phyloP scores from a whole-genome alignment of 176 grass and related monocot genomes.

The Metroxylon sagu region DNA sequence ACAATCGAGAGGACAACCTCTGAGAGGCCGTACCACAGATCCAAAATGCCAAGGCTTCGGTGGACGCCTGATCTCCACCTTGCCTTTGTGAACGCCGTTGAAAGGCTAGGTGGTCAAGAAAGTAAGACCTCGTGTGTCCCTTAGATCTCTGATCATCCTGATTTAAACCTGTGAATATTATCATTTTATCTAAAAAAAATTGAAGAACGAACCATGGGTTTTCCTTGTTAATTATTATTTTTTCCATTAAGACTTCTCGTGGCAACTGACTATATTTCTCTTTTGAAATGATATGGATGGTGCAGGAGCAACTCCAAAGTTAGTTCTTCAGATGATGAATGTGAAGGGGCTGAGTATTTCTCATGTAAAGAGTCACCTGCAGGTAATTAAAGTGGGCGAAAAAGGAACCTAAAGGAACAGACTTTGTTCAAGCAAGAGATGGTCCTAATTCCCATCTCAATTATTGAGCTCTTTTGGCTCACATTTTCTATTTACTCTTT shows the following conservation, averaged over 20 bases:
- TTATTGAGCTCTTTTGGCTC: not conserved
- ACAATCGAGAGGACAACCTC: not conserved
- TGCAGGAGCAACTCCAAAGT: slow-evolving; percentile 86
- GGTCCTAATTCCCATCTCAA: not conserved
- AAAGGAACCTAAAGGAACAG: not conserved
- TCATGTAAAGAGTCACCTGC: slow-evolving; percentile 97
- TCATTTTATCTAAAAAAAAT: no score
- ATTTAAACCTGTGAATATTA: no score
- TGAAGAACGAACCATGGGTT: no score
- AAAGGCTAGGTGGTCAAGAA: slow-evolving; percentile 85
- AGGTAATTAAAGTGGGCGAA: slow-evolving; percentile 37
- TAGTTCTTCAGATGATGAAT: slow-evolving; percentile 99
- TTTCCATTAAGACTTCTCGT: no score
- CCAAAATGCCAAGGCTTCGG: slow-evolving; percentile 65
- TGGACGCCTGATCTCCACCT: slow-evolving; percentile 94
- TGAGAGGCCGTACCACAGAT: slow-evolving; percentile 83
- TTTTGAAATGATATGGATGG: not conserved
- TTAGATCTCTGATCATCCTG: no score
- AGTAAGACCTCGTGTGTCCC: slow-evolving; percentile 33
- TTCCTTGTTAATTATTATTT: no score
- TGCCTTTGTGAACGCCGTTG: slow-evolving; percentile 75
- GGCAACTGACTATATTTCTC: no score
- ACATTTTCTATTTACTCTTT: not conserved
- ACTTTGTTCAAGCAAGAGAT: no score
- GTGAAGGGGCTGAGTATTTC: slow-evolving; percentile 86